Percentiles rank a stretch among this genome's conserved stretches.
Evolutionary conservation across 129 eudicot genomes (phyloP).

Genomic region (Calendula officinalis): DNA sequence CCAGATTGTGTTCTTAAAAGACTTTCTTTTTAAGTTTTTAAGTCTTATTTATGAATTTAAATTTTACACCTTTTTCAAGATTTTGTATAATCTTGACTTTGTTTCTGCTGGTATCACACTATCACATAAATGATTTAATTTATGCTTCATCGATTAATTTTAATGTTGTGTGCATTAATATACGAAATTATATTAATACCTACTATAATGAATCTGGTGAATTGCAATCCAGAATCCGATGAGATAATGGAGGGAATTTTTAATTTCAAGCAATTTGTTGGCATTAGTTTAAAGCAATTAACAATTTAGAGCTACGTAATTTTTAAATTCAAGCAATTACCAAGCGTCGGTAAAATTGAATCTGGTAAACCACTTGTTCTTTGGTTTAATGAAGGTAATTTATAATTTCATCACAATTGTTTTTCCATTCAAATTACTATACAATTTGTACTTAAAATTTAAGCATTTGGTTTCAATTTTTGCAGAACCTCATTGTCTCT

Average conservation of each 20-base stretch:
- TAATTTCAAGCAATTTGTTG: constrained; percentile 44
- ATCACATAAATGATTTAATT: constrained; percentile 25
- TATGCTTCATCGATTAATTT: no score
- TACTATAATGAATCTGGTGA: constrained; percentile 15
- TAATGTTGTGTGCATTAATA: no score
- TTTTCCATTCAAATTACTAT: no score
- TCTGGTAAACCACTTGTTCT: constrained; percentile 52
- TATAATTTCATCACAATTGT: neutral
- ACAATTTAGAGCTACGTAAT: constrained; percentile 36
- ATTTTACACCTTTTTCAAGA: no score
- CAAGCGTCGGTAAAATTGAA: no score
- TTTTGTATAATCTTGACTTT: no score
- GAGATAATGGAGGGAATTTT: no score
- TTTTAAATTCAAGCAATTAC: constrained; percentile 67
- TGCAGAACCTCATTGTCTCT: constrained; percentile 74
- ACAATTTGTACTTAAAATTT: neutral
- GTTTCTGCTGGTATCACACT: constrained; percentile 33
- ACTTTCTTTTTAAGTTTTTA: no score
- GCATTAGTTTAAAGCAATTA: constrained; percentile 39
- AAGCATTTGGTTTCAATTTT: neutral
- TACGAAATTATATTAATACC: constrained; percentile 21
- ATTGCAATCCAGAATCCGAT: no score
- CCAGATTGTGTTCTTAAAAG: no score
- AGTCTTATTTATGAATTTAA: no score
- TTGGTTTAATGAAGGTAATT: constrained; percentile 68